Evolutionary conservation across 345 rosid genomes (phyloP), one percentile per base, ranked within the genome.

Genomic region (Corchorus olitorius): DNA sequence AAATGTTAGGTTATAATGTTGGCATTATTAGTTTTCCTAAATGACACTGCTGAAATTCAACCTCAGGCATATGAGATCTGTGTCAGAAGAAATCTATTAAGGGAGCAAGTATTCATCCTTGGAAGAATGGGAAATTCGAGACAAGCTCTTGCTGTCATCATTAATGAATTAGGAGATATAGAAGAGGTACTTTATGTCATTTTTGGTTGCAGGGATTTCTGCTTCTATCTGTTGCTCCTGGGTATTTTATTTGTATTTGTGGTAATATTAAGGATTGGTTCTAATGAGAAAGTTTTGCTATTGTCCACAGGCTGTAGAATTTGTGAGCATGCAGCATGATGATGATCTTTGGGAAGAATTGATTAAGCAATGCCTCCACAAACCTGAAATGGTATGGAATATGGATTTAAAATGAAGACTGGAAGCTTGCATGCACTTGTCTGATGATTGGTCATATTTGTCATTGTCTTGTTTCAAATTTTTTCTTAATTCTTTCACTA

Each of bases 331-430:
- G 94, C 99, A 97, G 86, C 98, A 97, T 73, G 97, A 97, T 78
- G 99, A 97, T 82, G 98, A 94, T 41, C 94, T 97, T 66, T 97
- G 99, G 99, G 98, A 97, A 89, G 99, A 97, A 82, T 82, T 97
- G 82, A 91, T 97, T 81, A 90, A 88, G 81, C 98, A 94, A 80
- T 97, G 99, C 82, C 83, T 97, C 70, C 76, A 94, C 88, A 94
- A 91, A 85, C 97, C 99, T 62, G 98, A 97, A 89, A 97, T 94
- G 99, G 99, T 95, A 73, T 49, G 60, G 66, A 70, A n/a, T n/a
- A n/a, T n/a, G n/a, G n/a, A n/a, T 56, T 72, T 10, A 4, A 54
- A 41, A 12, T 37, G 19, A 50, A 49, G 63, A 58, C 50, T 65
- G 37, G 55, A 35, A 74, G 17, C 67, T 14, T 66, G 20, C 34